phyloP scores from a whole-genome alignment of 2,329 filamentous ascomycete genomes.

The Ophiobolus disseminans region DNA sequence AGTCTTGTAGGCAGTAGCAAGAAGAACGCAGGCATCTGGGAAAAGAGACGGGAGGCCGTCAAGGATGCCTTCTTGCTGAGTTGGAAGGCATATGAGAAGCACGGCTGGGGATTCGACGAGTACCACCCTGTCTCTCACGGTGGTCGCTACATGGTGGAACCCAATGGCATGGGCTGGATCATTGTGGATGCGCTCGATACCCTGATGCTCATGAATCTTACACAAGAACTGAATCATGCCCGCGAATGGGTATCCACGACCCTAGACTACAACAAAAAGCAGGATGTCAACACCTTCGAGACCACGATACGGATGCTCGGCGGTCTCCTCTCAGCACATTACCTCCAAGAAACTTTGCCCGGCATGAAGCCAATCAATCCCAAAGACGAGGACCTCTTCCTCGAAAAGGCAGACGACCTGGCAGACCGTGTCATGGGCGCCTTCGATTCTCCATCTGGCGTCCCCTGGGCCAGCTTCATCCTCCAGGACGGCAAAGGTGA shows the following conservation, averaged over 20 bases:
- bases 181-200: constrained; percentile 96
- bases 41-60: constrained; percentile 77
- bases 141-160: constrained; percentile 79
- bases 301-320: constrained; percentile 98
- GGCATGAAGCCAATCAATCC: constrained; percentile 76
- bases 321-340: constrained; percentile 90
- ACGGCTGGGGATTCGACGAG: constrained; percentile 93
- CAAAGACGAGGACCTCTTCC: constrained; percentile 86
- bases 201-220: constrained; percentile 97
- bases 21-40: constrained; percentile 69
- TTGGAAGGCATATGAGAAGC: constrained; percentile 90
- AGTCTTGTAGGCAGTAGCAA: constrained; percentile 42
- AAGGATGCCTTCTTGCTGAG: constrained; percentile 89
- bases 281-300: constrained; percentile 97
- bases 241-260: constrained; percentile 85
- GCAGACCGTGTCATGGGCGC: constrained; percentile 86
- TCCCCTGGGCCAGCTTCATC: constrained; percentile 91
- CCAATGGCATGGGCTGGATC: constrained; percentile 93
- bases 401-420: constrained; percentile 94
- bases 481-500: constrained; percentile 78
- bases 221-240: constrained; percentile 80
- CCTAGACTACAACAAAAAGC: constrained; percentile 86
- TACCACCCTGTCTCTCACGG: constrained; percentile 83
- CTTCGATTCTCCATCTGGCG: constrained; percentile 84
- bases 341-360: constrained; percentile 84